Conservation (phyloP, 768 basidiomycete species). For the Suillus ampliporus region DNA sequence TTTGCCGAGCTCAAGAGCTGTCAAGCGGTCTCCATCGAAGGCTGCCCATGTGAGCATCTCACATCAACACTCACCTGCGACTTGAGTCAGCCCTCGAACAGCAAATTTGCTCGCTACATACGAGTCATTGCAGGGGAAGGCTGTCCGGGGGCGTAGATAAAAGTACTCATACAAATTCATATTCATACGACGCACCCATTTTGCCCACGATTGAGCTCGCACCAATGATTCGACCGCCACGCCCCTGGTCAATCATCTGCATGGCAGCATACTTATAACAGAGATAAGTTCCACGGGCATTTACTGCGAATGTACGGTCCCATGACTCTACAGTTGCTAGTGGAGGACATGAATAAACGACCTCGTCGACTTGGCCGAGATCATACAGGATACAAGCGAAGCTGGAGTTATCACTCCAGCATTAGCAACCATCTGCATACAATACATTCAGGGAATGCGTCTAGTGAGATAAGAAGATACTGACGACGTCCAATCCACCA, state of each 20-base stretch:
- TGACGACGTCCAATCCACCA: slow-evolving; percentile 21
- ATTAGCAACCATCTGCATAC: slow-evolving; percentile 12
- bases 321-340: slow-evolving; percentile 18
- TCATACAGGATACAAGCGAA: slow-evolving; percentile 17
- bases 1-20: slow-evolving; percentile 27
- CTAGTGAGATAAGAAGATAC: background rate
- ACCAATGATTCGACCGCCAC: slow-evolving; percentile 20
- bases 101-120: slow-evolving; percentile 40
- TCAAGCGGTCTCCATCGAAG: background rate
- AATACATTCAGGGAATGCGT: background rate
- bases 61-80: slow-evolving; percentile 13
- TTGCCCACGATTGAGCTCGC: slow-evolving; percentile 11
- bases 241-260: slow-evolving; percentile 29
- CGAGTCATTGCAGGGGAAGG: background rate
- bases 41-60: slow-evolving; percentile 3
- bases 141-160: background rate
- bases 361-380: background rate
- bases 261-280: slow-evolving; percentile 28
- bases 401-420: slow-evolving; percentile 3
- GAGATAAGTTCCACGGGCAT: slow-evolving; percentile 27
- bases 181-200: slow-evolving; percentile 6
- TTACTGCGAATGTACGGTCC: slow-evolving; percentile 34
- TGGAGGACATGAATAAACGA: background rate
- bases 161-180: background rate
- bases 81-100: slow-evolving; percentile 34